A percentile compares a stretch with the other conserved stretches of the same genome.
Evolutionary conservation across 805 yeast species (phyloP).

Genomic region (Nakazawaea laoshanensis): DNA sequence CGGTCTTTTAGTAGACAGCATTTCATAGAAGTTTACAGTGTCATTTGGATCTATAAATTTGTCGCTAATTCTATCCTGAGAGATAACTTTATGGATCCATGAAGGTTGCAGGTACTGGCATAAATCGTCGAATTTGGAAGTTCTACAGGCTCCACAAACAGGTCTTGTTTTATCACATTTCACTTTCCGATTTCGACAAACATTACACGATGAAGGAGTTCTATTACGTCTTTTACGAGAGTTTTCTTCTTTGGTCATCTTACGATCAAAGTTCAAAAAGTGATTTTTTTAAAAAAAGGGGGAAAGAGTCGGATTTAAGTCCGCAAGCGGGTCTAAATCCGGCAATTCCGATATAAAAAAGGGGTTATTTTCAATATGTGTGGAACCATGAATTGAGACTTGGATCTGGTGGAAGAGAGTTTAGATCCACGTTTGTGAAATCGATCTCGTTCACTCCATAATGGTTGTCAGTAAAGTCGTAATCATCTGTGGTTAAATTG

Average conservation of each 20-base stretch:
- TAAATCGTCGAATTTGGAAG: constrained; percentile 16
- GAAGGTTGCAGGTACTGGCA: constrained; percentile 23
- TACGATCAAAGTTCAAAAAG: too few species aligned
- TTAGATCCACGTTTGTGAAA: constrained; percentile 27
- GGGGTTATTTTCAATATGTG: too few species aligned
- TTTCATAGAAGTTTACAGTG: too few species aligned
- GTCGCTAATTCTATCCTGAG: too few species aligned
- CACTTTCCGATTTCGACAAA: constrained; percentile 37
- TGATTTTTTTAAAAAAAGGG: too few species aligned
- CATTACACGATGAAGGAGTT: constrained; percentile 35
- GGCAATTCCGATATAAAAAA: too few species aligned
- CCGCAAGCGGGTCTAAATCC: too few species aligned
- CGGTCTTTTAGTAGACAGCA: too few species aligned
- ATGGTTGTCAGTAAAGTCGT: not conserved
- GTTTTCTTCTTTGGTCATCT: too few species aligned
- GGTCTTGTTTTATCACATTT: constrained; percentile 30
- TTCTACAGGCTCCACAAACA: constrained; percentile 22
- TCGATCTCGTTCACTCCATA: constrained; percentile 24
- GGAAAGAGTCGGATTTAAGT: too few species aligned
- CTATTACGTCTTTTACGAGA: constrained; percentile 28
- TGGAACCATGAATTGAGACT: too few species aligned
- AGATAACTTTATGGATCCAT: constrained; percentile 16
- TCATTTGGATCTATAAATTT: too few species aligned
- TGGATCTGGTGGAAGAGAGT: constrained; percentile 11
- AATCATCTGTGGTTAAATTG: not conserved